phyloP scores from a whole-genome alignment of 2,329 filamentous ascomycete genomes.

The Botrytis paeoniae region DNA sequence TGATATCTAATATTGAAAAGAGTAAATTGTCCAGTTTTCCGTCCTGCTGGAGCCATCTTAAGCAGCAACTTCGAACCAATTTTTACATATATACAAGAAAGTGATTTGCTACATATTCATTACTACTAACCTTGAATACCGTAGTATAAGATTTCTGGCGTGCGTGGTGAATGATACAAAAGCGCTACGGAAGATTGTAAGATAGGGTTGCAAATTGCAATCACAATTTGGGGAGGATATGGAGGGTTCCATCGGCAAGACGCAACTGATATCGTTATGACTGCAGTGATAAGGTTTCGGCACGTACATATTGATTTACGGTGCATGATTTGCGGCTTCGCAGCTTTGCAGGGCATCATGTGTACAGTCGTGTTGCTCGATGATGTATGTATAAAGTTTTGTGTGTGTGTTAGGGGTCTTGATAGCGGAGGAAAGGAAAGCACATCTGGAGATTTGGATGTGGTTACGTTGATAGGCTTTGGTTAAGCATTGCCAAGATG shows the following conservation, averaged over 20 bases:
- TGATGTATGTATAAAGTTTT: neutral
- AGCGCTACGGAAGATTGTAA: neutral
- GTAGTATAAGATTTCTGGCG: neutral
- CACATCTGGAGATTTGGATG: neutral
- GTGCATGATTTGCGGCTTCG: neutral
- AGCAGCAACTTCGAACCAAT: neutral
- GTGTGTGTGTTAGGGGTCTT: neutral
- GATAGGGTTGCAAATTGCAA: constrained; percentile 9
- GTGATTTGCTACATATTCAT: neutral
- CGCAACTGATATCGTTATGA: neutral
- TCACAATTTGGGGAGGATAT: neutral
- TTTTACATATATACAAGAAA: neutral
- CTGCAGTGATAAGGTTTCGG: neutral
- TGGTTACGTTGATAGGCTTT: neutral
- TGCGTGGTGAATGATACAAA: neutral
- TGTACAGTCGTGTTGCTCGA: neutral
- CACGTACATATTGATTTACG: neutral
- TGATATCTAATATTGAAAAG: neutral
- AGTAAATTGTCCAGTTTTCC: neutral
- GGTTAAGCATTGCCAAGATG: neutral
- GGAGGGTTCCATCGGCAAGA: neutral
- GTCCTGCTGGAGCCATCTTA: neutral
- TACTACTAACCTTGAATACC: neutral
- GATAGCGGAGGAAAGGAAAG: neutral
- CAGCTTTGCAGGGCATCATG: neutral